Percentiles rank a stretch among this genome's conserved stretches.
Conservation (phyloP, 164 flowering plant genomes). For the Tetrastigma voinierianum region DNA sequence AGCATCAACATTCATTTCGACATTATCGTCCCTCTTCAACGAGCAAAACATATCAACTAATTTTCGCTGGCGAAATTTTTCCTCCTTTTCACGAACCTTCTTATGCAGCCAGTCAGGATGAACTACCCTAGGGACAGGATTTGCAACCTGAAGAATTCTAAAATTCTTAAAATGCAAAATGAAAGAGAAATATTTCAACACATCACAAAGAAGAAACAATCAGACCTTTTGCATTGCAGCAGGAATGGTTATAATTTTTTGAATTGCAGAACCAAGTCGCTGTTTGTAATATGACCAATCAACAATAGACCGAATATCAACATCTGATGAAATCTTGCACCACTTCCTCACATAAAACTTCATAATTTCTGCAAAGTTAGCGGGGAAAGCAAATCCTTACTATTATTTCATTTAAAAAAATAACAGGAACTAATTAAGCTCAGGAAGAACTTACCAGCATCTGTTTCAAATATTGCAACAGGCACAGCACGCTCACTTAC, state of each 20-base stretch:
- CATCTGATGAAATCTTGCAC: constrained; percentile 94
- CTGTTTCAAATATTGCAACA: constrained; percentile 96
- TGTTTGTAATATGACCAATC: constrained; percentile 99
- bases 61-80: constrained; percentile 87
- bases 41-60: constrained; percentile 73
- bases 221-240: constrained; percentile 99
- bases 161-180: constrained; percentile 2
- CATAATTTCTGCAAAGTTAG: constrained; percentile 58
- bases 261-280: constrained; percentile 92
- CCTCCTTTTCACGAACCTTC: constrained; percentile 95
- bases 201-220: constrained; percentile 4
- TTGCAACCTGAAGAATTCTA: constrained; percentile 61
- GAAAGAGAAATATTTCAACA: background rate
- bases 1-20: constrained; percentile 17
- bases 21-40: constrained; percentile 28
- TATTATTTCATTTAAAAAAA: background rate
- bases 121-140: constrained; percentile 94
- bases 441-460: constrained; percentile 48
- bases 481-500: constrained; percentile 99
- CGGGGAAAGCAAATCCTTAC: background rate
- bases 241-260: constrained; percentile 95
- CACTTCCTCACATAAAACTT: constrained; percentile 80
- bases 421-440: background rate
- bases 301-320: constrained; percentile 79
- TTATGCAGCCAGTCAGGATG: constrained; percentile 99